These are phyloP conservation scores for Xerocomellus chrysenteron DNA, from an alignment of 768 basidiomycete genomes.

Conservation along the genomic window DNA sequence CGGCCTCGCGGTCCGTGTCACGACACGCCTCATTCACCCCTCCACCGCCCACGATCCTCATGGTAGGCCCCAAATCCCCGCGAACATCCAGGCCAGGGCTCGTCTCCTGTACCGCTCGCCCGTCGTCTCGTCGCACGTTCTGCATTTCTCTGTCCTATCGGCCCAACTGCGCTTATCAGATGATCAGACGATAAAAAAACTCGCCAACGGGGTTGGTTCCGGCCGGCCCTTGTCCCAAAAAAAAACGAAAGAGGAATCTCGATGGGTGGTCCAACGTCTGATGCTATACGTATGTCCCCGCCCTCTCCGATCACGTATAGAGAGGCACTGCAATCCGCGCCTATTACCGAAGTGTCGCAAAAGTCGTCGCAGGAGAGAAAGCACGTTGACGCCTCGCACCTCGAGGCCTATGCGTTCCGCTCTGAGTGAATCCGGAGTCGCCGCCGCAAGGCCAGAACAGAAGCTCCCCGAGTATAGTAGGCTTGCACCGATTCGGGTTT, in stretches of 20 bases:
- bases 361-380: constrained; percentile 3
- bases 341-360: constrained; percentile 6
- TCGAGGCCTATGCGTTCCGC: not conserved
- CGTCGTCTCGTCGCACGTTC: not conserved
- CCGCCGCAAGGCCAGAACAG: not conserved
- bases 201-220: not conserved
- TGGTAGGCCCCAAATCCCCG: constrained; percentile 28
- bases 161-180: constrained; percentile 5
- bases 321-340: constrained; percentile 2
- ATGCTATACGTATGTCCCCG: constrained; percentile 1
- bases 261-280: not conserved
- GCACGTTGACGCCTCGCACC: constrained; percentile 12
- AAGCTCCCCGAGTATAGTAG: not conserved
- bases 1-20: constrained; percentile 17
- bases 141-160: constrained; percentile 7
- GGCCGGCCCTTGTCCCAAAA: constrained; percentile 3
- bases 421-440: not conserved
- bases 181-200: not conserved
- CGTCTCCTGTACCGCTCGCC: constrained; percentile 1
- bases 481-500: not conserved
- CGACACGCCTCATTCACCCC: constrained; percentile 26
- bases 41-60: constrained; percentile 24
- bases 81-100: constrained; percentile 3
- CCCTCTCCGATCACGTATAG: constrained; percentile 8
- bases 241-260: not conserved